These are phyloP conservation scores for Pistacia integerrima DNA, from an alignment of 345 rosid species.

Conservation along the genomic window DNA sequence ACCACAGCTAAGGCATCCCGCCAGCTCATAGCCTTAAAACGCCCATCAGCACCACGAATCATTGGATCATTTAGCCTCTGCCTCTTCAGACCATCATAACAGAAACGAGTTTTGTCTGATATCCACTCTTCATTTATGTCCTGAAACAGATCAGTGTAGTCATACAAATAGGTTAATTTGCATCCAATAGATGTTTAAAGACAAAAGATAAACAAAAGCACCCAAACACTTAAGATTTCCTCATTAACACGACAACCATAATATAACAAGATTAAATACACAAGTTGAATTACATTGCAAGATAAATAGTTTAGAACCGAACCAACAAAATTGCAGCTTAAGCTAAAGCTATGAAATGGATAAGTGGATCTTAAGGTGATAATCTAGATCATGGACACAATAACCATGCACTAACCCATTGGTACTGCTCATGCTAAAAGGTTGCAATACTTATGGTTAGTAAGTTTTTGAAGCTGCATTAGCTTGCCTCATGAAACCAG, in stretches of 20 bases:
- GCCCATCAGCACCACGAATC: constrained; percentile 92
- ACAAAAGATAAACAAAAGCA: not conserved
- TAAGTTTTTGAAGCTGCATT: too few species aligned
- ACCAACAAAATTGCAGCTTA: not conserved
- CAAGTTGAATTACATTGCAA: not conserved
- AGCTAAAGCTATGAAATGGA: not conserved
- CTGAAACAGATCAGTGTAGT: constrained; percentile 44
- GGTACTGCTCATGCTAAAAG: too few species aligned
- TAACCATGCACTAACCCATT: too few species aligned
- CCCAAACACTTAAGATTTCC: not conserved
- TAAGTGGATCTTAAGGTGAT: not conserved
- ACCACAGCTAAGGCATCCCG: constrained; percentile 91
- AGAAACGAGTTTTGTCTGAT: constrained; percentile 95
- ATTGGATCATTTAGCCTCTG: constrained; percentile 99
- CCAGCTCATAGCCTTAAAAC: constrained; percentile 91
- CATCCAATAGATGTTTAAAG: constrained; percentile 9
- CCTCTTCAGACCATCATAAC: constrained; percentile 96
- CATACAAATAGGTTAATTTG: constrained; percentile 3
- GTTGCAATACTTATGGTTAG: too few species aligned
- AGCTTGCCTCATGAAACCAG: too few species aligned
- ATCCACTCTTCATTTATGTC: constrained; percentile 99
- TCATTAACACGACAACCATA: not conserved
- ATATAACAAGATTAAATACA: not conserved
- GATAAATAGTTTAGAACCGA: too few species aligned
- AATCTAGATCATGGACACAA: not conserved